Percentiles rank a stretch among this genome's conserved stretches.
Evolutionary conservation across 805 yeast species (phyloP).

Genomic region (Starmerella sp.): DNA sequence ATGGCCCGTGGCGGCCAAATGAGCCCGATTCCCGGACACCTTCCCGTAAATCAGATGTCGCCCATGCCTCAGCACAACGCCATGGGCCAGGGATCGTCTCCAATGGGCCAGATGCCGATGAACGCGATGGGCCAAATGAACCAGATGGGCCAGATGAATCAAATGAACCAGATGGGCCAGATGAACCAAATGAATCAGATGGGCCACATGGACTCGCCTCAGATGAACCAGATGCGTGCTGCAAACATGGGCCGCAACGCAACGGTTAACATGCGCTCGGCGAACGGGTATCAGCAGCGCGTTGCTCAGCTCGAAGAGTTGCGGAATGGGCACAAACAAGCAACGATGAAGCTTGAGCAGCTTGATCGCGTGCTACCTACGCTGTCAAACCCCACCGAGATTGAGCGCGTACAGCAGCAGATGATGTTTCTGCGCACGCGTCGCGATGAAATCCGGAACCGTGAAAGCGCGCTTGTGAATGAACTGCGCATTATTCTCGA

Average conservation of each 20-base stretch:
- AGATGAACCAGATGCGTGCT: conserved; percentile 1
- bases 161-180: neutral
- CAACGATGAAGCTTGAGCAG: conserved; percentile 16
- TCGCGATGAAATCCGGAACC: conserved; percentile 18
- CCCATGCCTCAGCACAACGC: conserved; percentile 11
- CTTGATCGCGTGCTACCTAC: conserved; percentile 11
- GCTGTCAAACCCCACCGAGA: conserved; percentile 12
- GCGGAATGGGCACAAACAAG: conserved; percentile 10
- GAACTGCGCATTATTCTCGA: conserved; percentile 11
- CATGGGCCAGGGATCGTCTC: conserved; percentile 1
- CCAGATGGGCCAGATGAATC: neutral
- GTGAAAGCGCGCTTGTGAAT: conserved; percentile 19
- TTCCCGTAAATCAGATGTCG: conserved; percentile 5
- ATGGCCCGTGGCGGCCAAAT: conserved; percentile 12
- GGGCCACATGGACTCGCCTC: neutral
- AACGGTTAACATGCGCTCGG: conserved; percentile 16
- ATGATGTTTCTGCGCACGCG: conserved; percentile 12
- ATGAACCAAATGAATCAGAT: neutral
- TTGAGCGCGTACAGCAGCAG: conserved; percentile 16
- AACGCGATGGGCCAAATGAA: neutral
- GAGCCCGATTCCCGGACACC: conserved; percentile 1
- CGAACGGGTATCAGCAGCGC: conserved; percentile 22
- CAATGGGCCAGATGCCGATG: neutral
- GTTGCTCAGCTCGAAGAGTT: conserved; percentile 21
- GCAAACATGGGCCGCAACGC: neutral